phyloP scores from a whole-genome alignment of 2,329 filamentous ascomycete species.

The Trichophyton schoenleinii region DNA sequence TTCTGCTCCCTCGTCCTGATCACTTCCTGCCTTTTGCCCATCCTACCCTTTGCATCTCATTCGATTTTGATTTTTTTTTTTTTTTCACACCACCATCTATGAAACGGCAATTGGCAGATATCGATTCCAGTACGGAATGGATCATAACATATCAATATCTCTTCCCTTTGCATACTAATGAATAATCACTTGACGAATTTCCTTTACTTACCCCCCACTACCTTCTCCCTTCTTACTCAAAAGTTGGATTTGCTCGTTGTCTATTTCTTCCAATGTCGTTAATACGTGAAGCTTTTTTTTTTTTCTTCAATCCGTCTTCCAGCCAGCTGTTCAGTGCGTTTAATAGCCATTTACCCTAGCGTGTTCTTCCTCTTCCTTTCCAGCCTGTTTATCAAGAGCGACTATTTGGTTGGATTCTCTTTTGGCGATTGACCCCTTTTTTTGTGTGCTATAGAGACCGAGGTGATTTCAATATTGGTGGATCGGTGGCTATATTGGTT shows the following conservation, averaged over 20 bases:
- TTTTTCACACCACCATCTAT: background rate
- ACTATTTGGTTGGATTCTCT: background rate
- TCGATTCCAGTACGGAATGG: conserved; percentile 8
- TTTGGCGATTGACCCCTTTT: background rate
- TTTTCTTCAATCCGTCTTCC: background rate
- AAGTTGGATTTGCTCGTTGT: conserved; percentile 3
- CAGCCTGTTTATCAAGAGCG: conserved; percentile 1
- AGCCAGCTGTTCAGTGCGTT: conserved; percentile 3
- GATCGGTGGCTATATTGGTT: background rate
- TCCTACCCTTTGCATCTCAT: background rate
- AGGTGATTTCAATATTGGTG: background rate
- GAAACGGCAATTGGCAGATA: background rate
- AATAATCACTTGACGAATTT: conserved; percentile 4
- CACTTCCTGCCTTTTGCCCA: too few relatives aligned
- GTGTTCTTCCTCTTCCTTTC: background rate
- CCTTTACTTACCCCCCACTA: background rate
- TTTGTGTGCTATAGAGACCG: background rate
- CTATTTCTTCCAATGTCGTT: background rate
- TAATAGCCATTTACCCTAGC: conserved; percentile 1
- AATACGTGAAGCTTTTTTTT: background rate
- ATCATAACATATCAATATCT: conserved; percentile 12
- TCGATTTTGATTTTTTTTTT: too few relatives aligned
- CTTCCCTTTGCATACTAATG: conserved; percentile 11
- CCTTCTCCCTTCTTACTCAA: background rate
- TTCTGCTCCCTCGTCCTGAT: background rate